Conservation (phyloP, 2,329 filamentous ascomycete species). For the Aspergillus brasiliensis region DNA sequence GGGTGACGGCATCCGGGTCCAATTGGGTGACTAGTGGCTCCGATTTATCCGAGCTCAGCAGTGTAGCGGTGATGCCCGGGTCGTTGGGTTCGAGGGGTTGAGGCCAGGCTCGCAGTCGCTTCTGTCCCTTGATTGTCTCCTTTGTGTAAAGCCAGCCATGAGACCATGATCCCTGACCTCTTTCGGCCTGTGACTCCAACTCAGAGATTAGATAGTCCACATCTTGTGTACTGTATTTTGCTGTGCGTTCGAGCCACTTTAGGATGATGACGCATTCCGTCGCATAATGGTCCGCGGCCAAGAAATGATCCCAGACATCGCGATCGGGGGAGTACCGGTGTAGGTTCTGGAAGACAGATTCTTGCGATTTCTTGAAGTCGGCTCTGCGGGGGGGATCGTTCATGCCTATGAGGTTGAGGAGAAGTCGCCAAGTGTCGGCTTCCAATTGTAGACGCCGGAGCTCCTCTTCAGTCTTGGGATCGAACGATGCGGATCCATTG, state of each 20-base stretch:
- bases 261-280: constrained; percentile 78
- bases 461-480: constrained; percentile 35
- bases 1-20: constrained; percentile 84
- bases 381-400: constrained; percentile 58
- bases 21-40: constrained; percentile 78
- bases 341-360: constrained; percentile 45
- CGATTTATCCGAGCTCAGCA: constrained; percentile 60
- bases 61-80: constrained; percentile 57
- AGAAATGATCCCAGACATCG: constrained; percentile 72
- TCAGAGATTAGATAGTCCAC: constrained; percentile 76
- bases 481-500: constrained; percentile 19
- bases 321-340: constrained; percentile 61
- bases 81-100: constrained; percentile 66
- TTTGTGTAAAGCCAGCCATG: constrained; percentile 93
- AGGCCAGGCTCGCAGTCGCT: constrained; percentile 71
- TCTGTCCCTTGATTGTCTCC: constrained; percentile 84
- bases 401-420: constrained; percentile 72
- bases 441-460: constrained; percentile 73
- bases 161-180: constrained; percentile 74
- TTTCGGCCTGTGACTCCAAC: constrained; percentile 72
- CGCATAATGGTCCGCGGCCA: constrained; percentile 71
- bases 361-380: constrained; percentile 43
- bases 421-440: constrained; percentile 85
- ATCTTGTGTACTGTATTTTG: constrained; percentile 66
- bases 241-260: constrained; percentile 81